These are phyloP conservation scores for Entamoeba dispar DNA, from an alignment of 208 protist genomes.

Conservation along the genomic window DNA sequence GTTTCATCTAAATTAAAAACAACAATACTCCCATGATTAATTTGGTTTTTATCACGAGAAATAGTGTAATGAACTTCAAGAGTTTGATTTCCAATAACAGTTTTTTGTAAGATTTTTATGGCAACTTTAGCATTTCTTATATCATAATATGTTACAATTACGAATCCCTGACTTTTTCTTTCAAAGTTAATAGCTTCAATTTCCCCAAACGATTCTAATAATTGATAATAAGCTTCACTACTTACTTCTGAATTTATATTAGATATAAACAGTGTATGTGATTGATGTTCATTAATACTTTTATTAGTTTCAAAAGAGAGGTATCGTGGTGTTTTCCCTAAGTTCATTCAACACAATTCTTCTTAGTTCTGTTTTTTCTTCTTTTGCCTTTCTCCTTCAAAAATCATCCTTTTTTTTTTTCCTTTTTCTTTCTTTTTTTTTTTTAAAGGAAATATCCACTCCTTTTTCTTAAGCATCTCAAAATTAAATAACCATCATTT, in stretches of 20 bases:
- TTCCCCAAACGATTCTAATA: constrained; percentile 1
- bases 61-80: constrained; percentile 32
- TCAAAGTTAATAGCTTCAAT: constrained; percentile 32
- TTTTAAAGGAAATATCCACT: too few relatives aligned
- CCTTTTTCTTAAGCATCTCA: too few relatives aligned
- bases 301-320: neutral
- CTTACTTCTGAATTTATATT: neutral
- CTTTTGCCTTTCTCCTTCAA: too few relatives aligned
- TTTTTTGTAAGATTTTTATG: constrained; percentile 24
- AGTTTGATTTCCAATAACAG: constrained; percentile 9
- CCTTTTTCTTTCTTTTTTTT: too few relatives aligned
- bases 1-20: constrained; percentile 44
- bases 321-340: neutral
- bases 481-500: too few relatives aligned
- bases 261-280: neutral
- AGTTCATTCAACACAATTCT: neutral
- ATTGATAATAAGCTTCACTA: neutral
- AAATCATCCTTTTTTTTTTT: too few relatives aligned
- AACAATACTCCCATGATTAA: constrained; percentile 44
- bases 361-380: too few relatives aligned
- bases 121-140: constrained; percentile 37
- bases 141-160: constrained; percentile 47
- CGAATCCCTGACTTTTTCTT: constrained; percentile 33
- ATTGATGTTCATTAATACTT: neutral
- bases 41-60: constrained; percentile 10